phyloP scores from a whole-genome alignment of 805 yeast species.

The Cyberlindnera mississippiensis region DNA sequence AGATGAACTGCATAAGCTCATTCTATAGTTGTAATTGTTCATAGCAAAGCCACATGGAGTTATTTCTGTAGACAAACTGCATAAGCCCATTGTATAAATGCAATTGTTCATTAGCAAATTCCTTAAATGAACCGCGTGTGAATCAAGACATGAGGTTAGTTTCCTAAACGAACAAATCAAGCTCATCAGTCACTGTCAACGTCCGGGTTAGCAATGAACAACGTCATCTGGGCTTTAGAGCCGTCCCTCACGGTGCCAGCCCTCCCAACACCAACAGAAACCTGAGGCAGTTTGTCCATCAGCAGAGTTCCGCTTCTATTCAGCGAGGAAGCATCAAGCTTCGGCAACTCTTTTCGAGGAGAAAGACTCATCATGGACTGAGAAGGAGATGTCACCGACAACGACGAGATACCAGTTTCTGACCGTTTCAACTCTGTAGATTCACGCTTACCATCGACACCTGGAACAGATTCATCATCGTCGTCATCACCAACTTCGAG shows the following conservation, averaged over 20 bases:
- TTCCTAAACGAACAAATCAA: not conserved
- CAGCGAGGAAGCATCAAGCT: not conserved
- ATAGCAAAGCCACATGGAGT: too few species aligned
- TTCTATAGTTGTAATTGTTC: too few species aligned
- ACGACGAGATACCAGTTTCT: slow-evolving; percentile 10
- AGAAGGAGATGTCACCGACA: slow-evolving; percentile 9
- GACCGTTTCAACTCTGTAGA: slow-evolving; percentile 19
- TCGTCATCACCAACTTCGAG: slow-evolving; percentile 72
- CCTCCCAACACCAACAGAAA: slow-evolving; percentile 27
- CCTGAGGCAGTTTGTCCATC: slow-evolving; percentile 18
- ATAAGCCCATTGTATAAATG: too few species aligned
- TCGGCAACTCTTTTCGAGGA: slow-evolving; percentile 10
- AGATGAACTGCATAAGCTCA: too few species aligned
- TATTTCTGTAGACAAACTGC: too few species aligned
- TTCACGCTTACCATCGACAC: slow-evolving; percentile 11
- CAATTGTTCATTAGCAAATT: too few species aligned
- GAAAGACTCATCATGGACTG: slow-evolving; percentile 12
- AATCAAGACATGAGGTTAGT: too few species aligned
- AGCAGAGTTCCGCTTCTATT: slow-evolving; percentile 25
- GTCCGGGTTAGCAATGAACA: slow-evolving; percentile 60
- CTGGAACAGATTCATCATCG: slow-evolving; percentile 11
- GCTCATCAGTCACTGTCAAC: slow-evolving; percentile 28
- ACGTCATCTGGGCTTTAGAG: slow-evolving; percentile 36
- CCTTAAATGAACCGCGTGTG: too few species aligned
- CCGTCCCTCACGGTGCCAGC: slow-evolving; percentile 34